A percentile compares a stretch with the other conserved stretches of the same genome.
phyloP scores from a whole-genome alignment of 192 early-diverging fungal species.

The Phlyctochytrium arcticum region DNA sequence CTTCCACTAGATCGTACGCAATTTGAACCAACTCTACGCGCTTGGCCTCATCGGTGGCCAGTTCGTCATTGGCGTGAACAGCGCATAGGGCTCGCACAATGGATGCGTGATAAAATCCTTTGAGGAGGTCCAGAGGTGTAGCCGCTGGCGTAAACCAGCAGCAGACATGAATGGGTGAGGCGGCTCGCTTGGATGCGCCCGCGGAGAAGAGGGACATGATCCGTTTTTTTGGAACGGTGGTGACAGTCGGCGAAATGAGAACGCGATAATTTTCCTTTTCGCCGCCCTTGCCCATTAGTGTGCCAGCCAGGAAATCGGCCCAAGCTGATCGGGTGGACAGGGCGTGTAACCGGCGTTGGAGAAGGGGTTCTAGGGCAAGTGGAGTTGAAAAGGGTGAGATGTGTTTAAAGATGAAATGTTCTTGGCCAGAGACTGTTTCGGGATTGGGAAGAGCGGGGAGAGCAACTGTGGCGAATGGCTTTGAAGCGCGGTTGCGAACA shows the following conservation, averaged over 20 bases:
- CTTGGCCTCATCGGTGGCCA: neutral
- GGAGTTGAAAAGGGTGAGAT: neutral
- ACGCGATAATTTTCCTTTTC: neutral
- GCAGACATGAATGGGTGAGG: constrained; percentile 25
- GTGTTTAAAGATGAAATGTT: constrained; percentile 10
- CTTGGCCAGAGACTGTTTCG: neutral
- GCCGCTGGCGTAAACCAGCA: constrained; percentile 58
- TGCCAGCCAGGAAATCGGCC: neutral
- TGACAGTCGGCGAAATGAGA: neutral
- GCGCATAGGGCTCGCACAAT: constrained; percentile 34
- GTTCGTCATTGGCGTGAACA: neutral
- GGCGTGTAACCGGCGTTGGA: constrained; percentile 1
- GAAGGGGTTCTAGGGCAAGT: constrained; percentile 4
- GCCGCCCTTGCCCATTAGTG: neutral
- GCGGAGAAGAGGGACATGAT: neutral
- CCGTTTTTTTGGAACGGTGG: neutral
- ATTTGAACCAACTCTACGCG: constrained; percentile 23
- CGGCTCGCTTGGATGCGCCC: constrained; percentile 4
- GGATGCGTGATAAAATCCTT: constrained; percentile 65
- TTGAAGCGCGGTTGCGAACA: constrained; percentile 22
- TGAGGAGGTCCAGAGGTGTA: constrained; percentile 44
- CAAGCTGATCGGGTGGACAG: neutral
- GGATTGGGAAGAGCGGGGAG: constrained; percentile 9
- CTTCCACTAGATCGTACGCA: constrained; percentile 32
- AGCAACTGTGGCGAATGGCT: constrained; percentile 18